Evolutionary conservation across 2,329 filamentous ascomycete genomes (phyloP).

Genomic region (Thelonectria blattea): DNA sequence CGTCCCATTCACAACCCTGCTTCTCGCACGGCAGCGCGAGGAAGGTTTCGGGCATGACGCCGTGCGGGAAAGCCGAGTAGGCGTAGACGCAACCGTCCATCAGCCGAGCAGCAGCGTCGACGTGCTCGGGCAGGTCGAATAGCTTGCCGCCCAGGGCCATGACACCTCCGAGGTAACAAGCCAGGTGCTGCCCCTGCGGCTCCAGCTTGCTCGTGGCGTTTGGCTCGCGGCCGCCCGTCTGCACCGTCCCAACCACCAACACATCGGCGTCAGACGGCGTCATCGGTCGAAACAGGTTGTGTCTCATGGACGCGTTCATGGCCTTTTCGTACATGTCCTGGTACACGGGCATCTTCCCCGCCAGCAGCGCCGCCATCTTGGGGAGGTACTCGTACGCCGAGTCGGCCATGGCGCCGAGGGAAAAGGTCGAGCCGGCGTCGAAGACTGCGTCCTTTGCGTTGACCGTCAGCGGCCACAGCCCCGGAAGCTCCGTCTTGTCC

Average conservation of each 20-base stretch:
- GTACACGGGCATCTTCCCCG: slow-evolving; percentile 62
- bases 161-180: slow-evolving; percentile 59
- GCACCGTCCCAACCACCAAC: slow-evolving; percentile 56
- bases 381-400: slow-evolving; percentile 83
- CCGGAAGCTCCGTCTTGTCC: slow-evolving; percentile 69
- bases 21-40: slow-evolving; percentile 48
- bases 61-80: slow-evolving; percentile 54
- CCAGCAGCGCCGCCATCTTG: slow-evolving; percentile 78
- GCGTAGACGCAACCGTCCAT: slow-evolving; percentile 59
- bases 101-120: slow-evolving; percentile 52
- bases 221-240: slow-evolving; percentile 29
- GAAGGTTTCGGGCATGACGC: slow-evolving; percentile 60
- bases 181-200: slow-evolving; percentile 50
- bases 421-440: slow-evolving; percentile 46
- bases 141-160: slow-evolving; percentile 56
- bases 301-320: slow-evolving; percentile 59
- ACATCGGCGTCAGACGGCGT: slow-evolving; percentile 59
- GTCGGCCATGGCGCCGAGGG: slow-evolving; percentile 56
- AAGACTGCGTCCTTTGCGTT: slow-evolving; percentile 34
- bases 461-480: slow-evolving; percentile 68
- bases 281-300: slow-evolving; percentile 69
- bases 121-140: slow-evolving; percentile 48
- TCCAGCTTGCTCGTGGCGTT: slow-evolving; percentile 38
- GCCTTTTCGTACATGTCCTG: slow-evolving; percentile 61
- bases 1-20: slow-evolving; percentile 46